Conservation (phyloP, 331 rosid species). For the Cydonia oblonga region DNA sequence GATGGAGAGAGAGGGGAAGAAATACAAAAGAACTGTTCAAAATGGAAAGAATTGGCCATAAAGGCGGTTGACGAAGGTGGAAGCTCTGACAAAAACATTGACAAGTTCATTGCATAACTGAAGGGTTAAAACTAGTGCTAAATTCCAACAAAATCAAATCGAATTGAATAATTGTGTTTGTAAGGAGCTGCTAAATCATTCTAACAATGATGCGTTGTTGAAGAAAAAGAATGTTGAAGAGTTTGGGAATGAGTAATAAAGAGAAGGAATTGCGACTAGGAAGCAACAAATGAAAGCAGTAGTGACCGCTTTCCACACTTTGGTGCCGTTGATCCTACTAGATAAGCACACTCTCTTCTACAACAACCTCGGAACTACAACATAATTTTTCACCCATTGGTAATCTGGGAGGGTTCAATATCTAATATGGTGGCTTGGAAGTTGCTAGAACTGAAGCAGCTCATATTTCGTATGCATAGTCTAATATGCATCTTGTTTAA, state of each 20-base stretch:
- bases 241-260: no score
- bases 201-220: no score
- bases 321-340: neutral
- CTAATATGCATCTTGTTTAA: neutral
- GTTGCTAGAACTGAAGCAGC: neutral
- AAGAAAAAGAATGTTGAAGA: no score
- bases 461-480: neutral
- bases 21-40: slow-evolving; percentile 13
- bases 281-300: slow-evolving; percentile 2
- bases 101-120: neutral
- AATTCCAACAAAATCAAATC: neutral
- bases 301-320: slow-evolving; percentile 25
- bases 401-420: slow-evolving; percentile 7
- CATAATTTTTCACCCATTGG: slow-evolving; percentile 17
- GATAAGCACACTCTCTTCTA: neutral
- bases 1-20: slow-evolving; percentile 26
- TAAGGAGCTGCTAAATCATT: no score
- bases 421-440: slow-evolving; percentile 1
- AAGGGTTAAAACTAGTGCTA: neutral
- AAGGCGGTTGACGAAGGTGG: slow-evolving; percentile 22
- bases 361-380: neutral
- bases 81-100: slow-evolving; percentile 20
- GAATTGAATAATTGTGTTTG: no score
- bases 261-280: neutral
- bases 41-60: slow-evolving; percentile 21